Evolutionary conservation across 805 yeast genomes (phyloP), one percentile per base, ranked within the genome.

Genomic region (Clavispora vitiphila): DNA sequence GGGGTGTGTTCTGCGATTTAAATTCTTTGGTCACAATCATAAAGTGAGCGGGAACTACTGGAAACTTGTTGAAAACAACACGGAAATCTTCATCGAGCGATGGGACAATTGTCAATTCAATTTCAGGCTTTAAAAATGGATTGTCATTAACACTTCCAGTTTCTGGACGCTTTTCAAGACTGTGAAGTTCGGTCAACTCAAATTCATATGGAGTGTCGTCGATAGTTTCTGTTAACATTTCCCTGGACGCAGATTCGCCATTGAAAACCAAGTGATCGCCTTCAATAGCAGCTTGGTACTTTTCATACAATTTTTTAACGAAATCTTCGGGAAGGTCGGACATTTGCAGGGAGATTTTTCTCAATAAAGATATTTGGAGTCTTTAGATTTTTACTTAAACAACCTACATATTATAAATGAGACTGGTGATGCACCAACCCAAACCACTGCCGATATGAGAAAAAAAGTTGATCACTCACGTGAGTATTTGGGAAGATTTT

Each of bases 81-180:
- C 80, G 71, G 41, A 67, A 67, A 37, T 67, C 71, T 55, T 83
- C 78, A 22, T 76, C 65, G 4, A 67, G 71, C 35, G 72, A 71
- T 8, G 73, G 72, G 20, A 78, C 52, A 8, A 90, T 72, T 0
- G 88, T 78, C 34, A 90, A 65, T 44, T 78, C 82, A 5, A 85
- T 85, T 51, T 86, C 96, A 0, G 95, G 91, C 16, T 79, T 75
- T 37, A 75, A 74, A 64, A 93, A 91, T 2, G 98, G 98, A 55
- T 88, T 78, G 41, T 64, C 62, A 6, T 69, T 62, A 3, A 57
- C 50, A 3, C 67, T 61, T 0, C 72, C 71, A 30, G 63, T 59
- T 29, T 65, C 73, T 21, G 75, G 73, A 37, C 72, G 60, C 38
- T 56, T 64, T 47, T 50, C 57, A 43, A 65, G 65, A 9, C 72